Evolutionary conservation across 164 flowering plant species (phyloP).

Genomic region (Vitis cinerea): DNA sequence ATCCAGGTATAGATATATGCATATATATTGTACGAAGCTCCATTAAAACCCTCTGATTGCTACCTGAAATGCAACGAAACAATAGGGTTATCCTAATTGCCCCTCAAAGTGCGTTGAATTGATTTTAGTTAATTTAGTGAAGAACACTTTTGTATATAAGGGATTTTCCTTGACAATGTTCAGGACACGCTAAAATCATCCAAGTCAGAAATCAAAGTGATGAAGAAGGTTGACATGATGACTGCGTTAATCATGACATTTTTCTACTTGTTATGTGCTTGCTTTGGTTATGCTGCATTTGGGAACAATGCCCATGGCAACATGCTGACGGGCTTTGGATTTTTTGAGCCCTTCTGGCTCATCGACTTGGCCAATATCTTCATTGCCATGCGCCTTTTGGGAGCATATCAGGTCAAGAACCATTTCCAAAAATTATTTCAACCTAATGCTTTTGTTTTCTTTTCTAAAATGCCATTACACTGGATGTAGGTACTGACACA

Average conservation of each 20-base stretch:
- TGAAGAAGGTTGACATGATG: slow-evolving; percentile 55
- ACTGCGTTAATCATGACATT: slow-evolving; percentile 33
- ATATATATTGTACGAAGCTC: not conserved
- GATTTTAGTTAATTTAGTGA: not conserved
- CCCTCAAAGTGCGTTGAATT: too few species aligned
- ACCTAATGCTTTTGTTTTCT: too few species aligned
- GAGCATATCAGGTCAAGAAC: slow-evolving; percentile 48
- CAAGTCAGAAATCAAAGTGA: slow-evolving; percentile 52
- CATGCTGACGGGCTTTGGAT: slow-evolving; percentile 59
- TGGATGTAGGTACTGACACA: slow-evolving; percentile 35
- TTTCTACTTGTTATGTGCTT: slow-evolving; percentile 55
- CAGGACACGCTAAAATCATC: slow-evolving; percentile 47
- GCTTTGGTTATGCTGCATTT: slow-evolving; percentile 77
- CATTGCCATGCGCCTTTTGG: slow-evolving; percentile 61
- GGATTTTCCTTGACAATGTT: not conserved
- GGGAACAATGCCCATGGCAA: slow-evolving; percentile 66
- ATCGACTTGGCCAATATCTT: slow-evolving; percentile 52
- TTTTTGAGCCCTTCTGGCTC: slow-evolving; percentile 64
- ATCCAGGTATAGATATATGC: slow-evolving; percentile 39
- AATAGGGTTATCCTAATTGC: too few species aligned
- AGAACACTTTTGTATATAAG: too few species aligned
- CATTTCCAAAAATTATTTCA: too few species aligned
- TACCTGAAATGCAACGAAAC: too few species aligned
- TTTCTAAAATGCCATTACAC: too few species aligned
- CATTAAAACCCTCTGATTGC: too few species aligned